phyloP scores from a whole-genome alignment of 164 flowering plant species.

The Cinnamomum chago region DNA sequence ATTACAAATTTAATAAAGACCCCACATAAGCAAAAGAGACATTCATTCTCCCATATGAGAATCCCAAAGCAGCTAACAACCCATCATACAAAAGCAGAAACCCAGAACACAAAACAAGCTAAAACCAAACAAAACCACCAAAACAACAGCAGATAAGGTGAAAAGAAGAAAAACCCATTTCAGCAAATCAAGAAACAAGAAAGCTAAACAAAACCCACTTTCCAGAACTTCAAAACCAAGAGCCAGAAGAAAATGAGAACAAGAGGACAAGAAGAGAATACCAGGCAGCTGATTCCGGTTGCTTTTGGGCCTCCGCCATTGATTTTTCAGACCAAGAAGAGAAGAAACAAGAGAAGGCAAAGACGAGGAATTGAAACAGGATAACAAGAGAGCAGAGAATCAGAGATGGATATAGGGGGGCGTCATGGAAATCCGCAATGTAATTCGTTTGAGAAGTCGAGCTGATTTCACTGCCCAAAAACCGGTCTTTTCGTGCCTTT shows the following conservation, averaged over 20 bases:
- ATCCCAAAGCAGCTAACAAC: neutral
- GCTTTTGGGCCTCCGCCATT: neutral
- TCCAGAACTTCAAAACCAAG: neutral
- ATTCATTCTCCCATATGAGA: no score
- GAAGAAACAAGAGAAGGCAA: neutral
- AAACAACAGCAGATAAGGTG: neutral
- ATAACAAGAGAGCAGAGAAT: neutral
- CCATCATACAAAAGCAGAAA: neutral
- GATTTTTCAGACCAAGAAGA: neutral
- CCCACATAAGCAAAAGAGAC: no score
- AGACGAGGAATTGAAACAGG: neutral
- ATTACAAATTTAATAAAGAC: no score
- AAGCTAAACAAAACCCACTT: neutral
- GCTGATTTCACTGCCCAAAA: neutral
- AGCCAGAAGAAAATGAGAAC: neutral
- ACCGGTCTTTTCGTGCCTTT: neutral
- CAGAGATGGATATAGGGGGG: neutral
- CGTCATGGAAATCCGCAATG: no score
- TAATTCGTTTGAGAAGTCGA: neutral
- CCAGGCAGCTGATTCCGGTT: neutral
- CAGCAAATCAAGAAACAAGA: neutral
- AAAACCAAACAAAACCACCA: neutral
- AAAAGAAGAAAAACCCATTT: neutral
- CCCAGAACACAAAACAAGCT: neutral
- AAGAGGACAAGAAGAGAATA: neutral